Percentiles rank a stretch among this genome's conserved stretches.
These are phyloP conservation scores for Talaromyces islandicus DNA, from an alignment of 2,329 filamentous ascomycete species.

Conservation along the genomic window DNA sequence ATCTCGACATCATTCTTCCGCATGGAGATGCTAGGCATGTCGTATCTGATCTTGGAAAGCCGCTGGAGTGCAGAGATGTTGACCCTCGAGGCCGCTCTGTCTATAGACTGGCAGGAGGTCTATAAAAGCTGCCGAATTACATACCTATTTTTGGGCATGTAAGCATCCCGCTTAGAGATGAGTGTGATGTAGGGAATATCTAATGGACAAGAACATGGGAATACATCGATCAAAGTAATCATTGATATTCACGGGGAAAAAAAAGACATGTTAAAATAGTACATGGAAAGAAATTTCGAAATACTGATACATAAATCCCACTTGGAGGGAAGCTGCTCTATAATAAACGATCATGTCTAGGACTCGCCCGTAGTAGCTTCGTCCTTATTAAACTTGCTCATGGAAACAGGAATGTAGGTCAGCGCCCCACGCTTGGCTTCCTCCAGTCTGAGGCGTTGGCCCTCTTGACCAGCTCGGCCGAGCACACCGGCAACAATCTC, in stretches of 20 bases:
- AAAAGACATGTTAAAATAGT: neutral
- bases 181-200: neutral
- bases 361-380: neutral
- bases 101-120: conserved; percentile 18
- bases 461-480: conserved; percentile 74
- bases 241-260: neutral
- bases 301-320: neutral
- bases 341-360: neutral
- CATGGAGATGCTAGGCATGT: conserved; percentile 44
- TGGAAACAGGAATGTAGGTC: conserved; percentile 43
- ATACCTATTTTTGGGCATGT: too few relatives aligned
- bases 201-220: neutral
- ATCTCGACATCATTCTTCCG: conserved; percentile 47
- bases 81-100: conserved; percentile 23
- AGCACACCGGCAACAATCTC: conserved; percentile 79
- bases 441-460: conserved; percentile 61
- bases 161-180: neutral
- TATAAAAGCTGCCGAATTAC: neutral
- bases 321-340: neutral
- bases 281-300: neutral
- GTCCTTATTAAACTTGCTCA: conserved; percentile 14
- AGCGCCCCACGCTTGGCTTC: conserved; percentile 57
- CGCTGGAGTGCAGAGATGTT: conserved; percentile 22
- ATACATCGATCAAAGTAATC: neutral
- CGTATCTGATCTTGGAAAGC: conserved; percentile 24